Evolutionary conservation across 2,329 filamentous ascomycete genomes (phyloP), one percentile per base, ranked within the genome.

Genomic region (Colletotrichum sojae): DNA sequence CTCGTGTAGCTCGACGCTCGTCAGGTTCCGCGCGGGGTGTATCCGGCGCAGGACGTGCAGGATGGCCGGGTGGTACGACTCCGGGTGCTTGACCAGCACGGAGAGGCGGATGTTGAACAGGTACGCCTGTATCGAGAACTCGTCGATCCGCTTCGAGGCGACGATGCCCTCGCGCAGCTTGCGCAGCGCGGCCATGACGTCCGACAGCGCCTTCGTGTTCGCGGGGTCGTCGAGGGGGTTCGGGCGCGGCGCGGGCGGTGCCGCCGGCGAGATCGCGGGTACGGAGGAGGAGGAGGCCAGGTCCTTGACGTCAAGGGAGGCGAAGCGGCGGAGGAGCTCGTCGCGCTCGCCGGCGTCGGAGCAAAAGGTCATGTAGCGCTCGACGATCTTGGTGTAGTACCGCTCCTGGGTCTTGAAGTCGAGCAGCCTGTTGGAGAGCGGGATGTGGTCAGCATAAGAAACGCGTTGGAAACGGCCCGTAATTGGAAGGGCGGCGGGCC

Each of bases 131-230:
- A 92, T 90, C 1, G 95, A 91, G 80, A 99, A 99, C 60, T 89
- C 85, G 76, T 97, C 93, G 43, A 86, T 84, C 20, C 95, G 90
- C 61, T 90, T 89, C 9, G 92, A 91, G 13, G 93, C 93, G 3
- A 97, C 89, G 55, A 98, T 91, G 25, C 92, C 95, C 83, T 99
- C 96, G 65, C 96, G 90, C 39, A 99, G 88, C 79, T 98, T 98
- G 71, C 96, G 91, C 77, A 98, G 91, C 3, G 95, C 93, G 75
- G 93, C 88, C 62, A 98, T 86, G 60, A 98, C 90, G 20, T 88
- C 89, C 2, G 91, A 88, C 36, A 98, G 86, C 72, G 92, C 90
- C 73, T 89, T 88, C 13, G 88, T 86, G 65, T 87, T 83, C 73
- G 73, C 79, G 65, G 74, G 73, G 31, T 70, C 64, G 52, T 67